Evolutionary conservation across 306 rosid species (phyloP).

Genomic region (Citrullus amarus): DNA sequence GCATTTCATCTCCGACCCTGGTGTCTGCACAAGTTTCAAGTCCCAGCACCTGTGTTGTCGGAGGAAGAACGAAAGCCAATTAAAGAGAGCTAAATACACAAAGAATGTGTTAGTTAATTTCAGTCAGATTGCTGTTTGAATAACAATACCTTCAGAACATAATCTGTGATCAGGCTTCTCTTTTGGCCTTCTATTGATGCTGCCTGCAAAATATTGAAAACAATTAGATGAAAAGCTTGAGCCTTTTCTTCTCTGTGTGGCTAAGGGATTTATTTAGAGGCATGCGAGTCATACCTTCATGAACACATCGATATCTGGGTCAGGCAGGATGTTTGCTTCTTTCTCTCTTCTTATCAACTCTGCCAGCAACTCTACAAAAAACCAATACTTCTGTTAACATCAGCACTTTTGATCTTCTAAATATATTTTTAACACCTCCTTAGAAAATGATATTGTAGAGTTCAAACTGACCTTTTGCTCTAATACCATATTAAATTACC

Average conservation of each 20-base stretch:
- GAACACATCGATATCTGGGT: conserved; percentile 34
- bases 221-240: neutral
- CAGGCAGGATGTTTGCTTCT: conserved; percentile 29
- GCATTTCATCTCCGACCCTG: conserved; percentile 29
- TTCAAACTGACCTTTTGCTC: neutral
- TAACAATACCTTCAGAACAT: conserved; percentile 7
- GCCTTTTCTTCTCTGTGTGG: neutral
- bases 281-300: conserved; percentile 8
- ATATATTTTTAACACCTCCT: neutral
- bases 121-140: neutral
- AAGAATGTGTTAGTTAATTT: neutral
- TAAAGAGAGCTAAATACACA: neutral
- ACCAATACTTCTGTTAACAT: neutral
- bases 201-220: conserved; percentile 3
- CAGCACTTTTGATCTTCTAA: neutral
- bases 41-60: conserved; percentile 26
- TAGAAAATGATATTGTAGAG: neutral
- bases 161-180: conserved; percentile 12
- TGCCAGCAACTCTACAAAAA: conserved; percentile 20
- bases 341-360: conserved; percentile 42
- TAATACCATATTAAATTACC: neutral
- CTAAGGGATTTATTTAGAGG: neutral
- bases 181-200: conserved; percentile 10
- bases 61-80: neutral
- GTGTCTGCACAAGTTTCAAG: conserved; percentile 34